phyloP scores from a whole-genome alignment of 768 basidiomycete genomes.

The Termitomyces sp. region DNA sequence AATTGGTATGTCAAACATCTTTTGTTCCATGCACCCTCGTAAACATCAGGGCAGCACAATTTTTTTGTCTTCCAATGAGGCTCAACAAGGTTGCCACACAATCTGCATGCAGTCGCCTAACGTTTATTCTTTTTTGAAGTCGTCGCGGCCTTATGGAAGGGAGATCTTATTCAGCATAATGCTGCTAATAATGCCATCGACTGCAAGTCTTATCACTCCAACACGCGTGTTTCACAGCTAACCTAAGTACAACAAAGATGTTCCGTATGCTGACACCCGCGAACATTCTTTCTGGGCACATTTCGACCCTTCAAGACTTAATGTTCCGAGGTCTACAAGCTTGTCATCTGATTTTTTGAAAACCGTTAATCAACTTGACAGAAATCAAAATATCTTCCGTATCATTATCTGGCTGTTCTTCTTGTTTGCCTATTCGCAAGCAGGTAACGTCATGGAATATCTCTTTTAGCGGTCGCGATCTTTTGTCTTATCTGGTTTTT shows the following conservation, averaged over 20 bases:
- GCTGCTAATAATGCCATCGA: conserved; percentile 73
- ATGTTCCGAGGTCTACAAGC: conserved; percentile 60
- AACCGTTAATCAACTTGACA: conserved; percentile 17
- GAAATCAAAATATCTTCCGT: conserved; percentile 84
- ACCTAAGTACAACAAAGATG: conserved; percentile 39
- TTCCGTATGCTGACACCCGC: conserved; percentile 55
- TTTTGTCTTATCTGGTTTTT: conserved; percentile 3
- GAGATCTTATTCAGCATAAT: conserved; percentile 74
- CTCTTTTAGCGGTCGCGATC: neutral
- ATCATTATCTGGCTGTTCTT: conserved; percentile 75
- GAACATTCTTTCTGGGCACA: conserved; percentile 59
- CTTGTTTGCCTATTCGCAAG: conserved; percentile 76
- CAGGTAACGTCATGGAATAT: conserved; percentile 41
- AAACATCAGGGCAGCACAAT: conserved; percentile 46
- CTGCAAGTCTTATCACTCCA: conserved; percentile 37
- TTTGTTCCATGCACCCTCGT: neutral
- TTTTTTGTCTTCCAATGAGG: conserved; percentile 81
- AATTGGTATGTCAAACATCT: conserved; percentile 52
- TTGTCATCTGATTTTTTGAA: neutral
- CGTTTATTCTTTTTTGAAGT: conserved; percentile 37
- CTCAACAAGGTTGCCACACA: conserved; percentile 60
- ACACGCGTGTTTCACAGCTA: neutral
- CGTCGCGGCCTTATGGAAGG: conserved; percentile 76
- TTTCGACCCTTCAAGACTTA: conserved; percentile 69
- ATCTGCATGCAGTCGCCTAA: neutral